Evolutionary conservation across 1,284 basidiomycete genomes (phyloP).

Genomic region (Malassezia globosa): DNA sequence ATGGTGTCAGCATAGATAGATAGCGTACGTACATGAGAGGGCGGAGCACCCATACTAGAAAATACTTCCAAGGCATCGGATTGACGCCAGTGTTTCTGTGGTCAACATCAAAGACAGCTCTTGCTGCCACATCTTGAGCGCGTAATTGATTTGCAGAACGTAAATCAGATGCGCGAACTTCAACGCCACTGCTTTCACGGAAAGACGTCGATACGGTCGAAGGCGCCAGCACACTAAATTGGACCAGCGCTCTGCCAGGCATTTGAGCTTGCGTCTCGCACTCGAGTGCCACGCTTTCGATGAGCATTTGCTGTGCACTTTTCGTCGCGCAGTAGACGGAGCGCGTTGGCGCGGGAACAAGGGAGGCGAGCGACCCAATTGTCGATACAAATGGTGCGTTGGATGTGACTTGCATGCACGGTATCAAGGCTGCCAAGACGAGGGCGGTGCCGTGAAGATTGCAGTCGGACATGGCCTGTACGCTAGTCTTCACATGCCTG

Average conservation of each 20-base stretch:
- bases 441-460: conserved; percentile 49
- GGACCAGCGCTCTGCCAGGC: conserved; percentile 3
- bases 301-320: conserved; percentile 63
- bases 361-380: conserved; percentile 64
- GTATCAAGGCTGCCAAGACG: conserved; percentile 52
- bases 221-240: conserved; percentile 18
- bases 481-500: conserved; percentile 40
- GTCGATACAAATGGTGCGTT: conserved; percentile 62
- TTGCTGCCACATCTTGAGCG: neutral
- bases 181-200: conserved; percentile 1
- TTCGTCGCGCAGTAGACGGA: conserved; percentile 73
- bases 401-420: conserved; percentile 63
- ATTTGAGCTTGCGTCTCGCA: conserved; percentile 39
- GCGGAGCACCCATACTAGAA: conserved; percentile 7
- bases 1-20: neutral
- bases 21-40: conserved; percentile 4
- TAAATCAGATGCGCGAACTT: neutral
- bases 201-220: conserved; percentile 24
- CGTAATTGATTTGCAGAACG: neutral
- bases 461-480: conserved; percentile 40
- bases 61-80: conserved; percentile 9
- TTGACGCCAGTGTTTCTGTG: neutral
- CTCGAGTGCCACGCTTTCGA: conserved; percentile 65
- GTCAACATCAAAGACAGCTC: neutral
- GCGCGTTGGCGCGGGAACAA: conserved; percentile 72